phyloP scores from a whole-genome alignment of 2,329 filamentous ascomycete genomes.

The Cladobotryum mycophilum region DNA sequence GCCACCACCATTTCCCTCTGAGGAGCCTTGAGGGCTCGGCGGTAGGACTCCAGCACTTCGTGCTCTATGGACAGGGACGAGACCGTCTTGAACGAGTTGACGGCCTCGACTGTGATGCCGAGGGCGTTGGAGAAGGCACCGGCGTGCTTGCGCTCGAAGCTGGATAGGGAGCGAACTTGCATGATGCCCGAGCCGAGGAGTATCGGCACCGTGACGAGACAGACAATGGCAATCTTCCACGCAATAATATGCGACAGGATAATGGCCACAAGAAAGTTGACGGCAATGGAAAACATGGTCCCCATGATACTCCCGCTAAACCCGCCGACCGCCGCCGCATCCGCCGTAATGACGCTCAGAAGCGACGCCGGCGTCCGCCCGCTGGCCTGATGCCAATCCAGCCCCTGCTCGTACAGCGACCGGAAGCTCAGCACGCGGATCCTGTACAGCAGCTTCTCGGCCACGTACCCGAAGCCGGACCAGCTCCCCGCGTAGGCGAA shows the following conservation, averaged over 20 bases:
- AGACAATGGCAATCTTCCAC: conserved; percentile 71
- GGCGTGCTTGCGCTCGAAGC: conserved; percentile 57
- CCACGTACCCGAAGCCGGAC: conserved; percentile 40
- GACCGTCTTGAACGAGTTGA: conserved; percentile 59
- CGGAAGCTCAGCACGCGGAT: conserved; percentile 59
- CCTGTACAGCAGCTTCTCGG: conserved; percentile 59
- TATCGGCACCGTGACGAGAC: conserved; percentile 61
- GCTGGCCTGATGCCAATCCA: conserved; percentile 65
- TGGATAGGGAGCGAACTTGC: conserved; percentile 56
- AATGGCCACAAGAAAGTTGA: conserved; percentile 64
- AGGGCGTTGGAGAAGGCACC: conserved; percentile 59
- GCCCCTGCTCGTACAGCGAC: conserved; percentile 58
- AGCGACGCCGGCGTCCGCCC: conserved; percentile 55
- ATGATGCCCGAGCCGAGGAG: conserved; percentile 64
- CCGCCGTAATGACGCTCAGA: conserved; percentile 62
- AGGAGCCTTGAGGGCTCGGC: conserved; percentile 41
- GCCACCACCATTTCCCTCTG: conserved; percentile 49
- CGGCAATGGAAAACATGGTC: conserved; percentile 58
- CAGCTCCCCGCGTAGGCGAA: conserved; percentile 52
- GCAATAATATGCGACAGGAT: conserved; percentile 64
- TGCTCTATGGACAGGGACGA: conserved; percentile 48
- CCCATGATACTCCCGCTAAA: conserved; percentile 67
- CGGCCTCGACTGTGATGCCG: conserved; percentile 60
- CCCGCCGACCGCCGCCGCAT: conserved; percentile 60
- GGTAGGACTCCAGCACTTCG: conserved; percentile 48